Base-by-base conservation (phyloP, 768 basidiomycete species). In the Hebeloma cylindrosporum region DNA sequence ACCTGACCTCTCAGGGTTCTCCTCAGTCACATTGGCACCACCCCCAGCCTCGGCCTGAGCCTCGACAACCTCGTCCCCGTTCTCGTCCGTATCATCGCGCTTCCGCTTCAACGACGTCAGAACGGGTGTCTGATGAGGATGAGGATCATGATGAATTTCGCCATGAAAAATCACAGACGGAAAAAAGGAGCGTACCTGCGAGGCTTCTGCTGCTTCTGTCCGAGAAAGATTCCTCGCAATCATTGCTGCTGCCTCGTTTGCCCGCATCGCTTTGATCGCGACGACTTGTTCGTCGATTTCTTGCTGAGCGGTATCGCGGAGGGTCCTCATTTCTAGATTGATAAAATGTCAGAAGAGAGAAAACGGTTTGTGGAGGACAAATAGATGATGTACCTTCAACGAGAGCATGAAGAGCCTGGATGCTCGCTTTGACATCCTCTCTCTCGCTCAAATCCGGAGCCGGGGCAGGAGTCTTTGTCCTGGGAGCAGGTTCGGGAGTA, bases 81-180 rank as follows among this genome's bases (percentile, higher is more conserved):
- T 63, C 56, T 68, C 70, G 40, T 63, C 65, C 45, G 56, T 67
- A 28, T 69, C 72, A 51, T 69, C 71, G 31, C 82, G 82, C 65
- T 85, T 88, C 48, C 85, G 79, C 67, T 88, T 87, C 64, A 74
- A 65, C 40, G 75, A 72, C 48, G 62, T 62, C 32, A 53, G 62
- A 56, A 63, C 58, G 49, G 64, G 56, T 50, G 58, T 56, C 53
- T 66, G 60, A 60, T 56, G 58, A 51, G 48, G 35, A 56, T 56
- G 53, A 58, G 54, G 33, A 29, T 34, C 33, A 53, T 44, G 43
- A 43, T 43, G 32, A n/a, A n/a, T n/a, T n/a, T n/a, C 49, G 35
- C 39, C 55, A 48, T 53, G 53, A 50, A 52, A 45, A 43, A 31
- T 47, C 41, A 45, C 46, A 6, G 32, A 36, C 23, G 34, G n/a